Evolutionary conservation across 75 land plant species (phyloP).

Genomic region (Picea glauca): DNA sequence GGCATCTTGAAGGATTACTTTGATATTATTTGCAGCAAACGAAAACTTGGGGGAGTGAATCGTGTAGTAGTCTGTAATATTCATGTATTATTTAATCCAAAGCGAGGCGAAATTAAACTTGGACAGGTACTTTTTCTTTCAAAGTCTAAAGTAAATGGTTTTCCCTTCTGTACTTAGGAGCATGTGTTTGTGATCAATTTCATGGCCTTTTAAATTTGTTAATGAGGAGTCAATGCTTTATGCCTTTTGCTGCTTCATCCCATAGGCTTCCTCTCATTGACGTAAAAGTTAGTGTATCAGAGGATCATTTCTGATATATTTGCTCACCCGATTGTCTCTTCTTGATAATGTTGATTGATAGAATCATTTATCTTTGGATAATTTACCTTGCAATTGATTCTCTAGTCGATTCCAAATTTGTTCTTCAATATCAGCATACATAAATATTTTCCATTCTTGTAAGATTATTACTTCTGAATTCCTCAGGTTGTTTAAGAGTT

Average conservation of each 20-base stretch:
- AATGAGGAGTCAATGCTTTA: neutral
- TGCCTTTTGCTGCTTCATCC: neutral
- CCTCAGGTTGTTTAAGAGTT: neutral
- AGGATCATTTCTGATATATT: neutral
- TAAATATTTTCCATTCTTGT: no score
- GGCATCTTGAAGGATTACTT: neutral
- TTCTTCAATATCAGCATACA: neutral
- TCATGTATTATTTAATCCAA: slow-evolving; percentile 97
- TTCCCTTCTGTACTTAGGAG: neutral
- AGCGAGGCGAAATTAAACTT: slow-evolving; percentile 93
- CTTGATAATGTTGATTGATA: neutral
- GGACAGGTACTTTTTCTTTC: slow-evolving; percentile 73
- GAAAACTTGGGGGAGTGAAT: slow-evolving; percentile 14
- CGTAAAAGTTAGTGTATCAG: no score
- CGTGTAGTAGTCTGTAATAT: slow-evolving; percentile 85
- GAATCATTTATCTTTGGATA: neutral
- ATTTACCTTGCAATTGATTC: neutral
- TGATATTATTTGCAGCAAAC: slow-evolving; percentile 4
- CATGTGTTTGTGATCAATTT: neutral
- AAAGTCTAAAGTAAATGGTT: neutral
- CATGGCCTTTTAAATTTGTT: neutral
- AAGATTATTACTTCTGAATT: neutral
- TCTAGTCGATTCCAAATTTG: neutral
- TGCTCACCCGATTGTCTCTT: neutral
- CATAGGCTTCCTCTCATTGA: neutral